Base-by-base conservation (phyloP, 345 rosid species). In the Citrus mangshanensis region DNA sequence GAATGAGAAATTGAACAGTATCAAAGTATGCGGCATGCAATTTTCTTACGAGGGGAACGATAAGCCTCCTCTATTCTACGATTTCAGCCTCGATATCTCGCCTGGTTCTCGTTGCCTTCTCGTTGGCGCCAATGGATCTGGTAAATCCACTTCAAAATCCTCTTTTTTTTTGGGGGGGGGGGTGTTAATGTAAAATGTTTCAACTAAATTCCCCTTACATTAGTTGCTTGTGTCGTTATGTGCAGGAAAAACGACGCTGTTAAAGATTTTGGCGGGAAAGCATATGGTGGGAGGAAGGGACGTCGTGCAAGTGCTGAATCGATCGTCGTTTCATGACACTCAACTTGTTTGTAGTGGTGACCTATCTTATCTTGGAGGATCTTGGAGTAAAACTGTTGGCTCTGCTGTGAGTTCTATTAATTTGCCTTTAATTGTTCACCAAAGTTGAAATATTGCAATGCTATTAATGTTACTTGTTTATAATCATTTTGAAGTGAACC, bases 41-140 rank as follows among this genome's bases (percentile, higher is more conserved):
- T 95, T 90, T 72, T 82, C 87, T 19, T 95, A 95, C 86, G 92
- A 92, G 35, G 77, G 64, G 21, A 88, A 5, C 21, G 58, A 19
- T 19, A 18, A 90, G 5, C 65, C 86, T 77, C 94, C 95, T 38
- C 82, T 95, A 63, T 93, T 95, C 89, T 84, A 80, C 81, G 89
- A 91, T 70, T 93, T 95, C 91, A 77, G 75, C 60, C 89, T 95
- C 83, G 73, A 87, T 46, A 82, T 92, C 32, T 46, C 91, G 27
- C 90, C 90, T 13, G 97, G 98, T 79, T 90, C 97, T 81, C 95
- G 98, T 56, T 93, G 97, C 85, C 97, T 93, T 79, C 93, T 95
- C 30, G 91, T 93, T 70, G 98, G 98, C 77, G 95, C 98, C 79
- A 95, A 93, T 60, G 98, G 98, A 83, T 93, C 98, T 73, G 98